Conservation (phyloP, 129 eudicot genomes). For the Saposhnikovia divaricata region DNA sequence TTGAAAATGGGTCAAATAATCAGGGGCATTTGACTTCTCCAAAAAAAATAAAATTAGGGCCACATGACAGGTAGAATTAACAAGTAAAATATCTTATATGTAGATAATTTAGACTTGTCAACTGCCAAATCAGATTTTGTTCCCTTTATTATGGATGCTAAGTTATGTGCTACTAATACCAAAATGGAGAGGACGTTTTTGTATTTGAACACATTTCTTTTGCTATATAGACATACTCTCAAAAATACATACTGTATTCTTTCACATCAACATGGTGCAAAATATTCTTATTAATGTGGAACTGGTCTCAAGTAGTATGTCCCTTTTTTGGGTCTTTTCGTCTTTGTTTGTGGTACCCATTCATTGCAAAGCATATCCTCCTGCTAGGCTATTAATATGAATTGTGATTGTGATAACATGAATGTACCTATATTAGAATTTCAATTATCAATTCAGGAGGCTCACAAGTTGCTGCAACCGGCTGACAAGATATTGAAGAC, state of each 20-base stretch:
- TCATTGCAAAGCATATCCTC: not conserved
- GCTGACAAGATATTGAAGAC: conserved; percentile 70
- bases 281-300: not conserved
- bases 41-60: not conserved
- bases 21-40: not conserved
- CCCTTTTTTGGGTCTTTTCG: not conserved
- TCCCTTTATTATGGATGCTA: not conserved
- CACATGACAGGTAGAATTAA: not conserved
- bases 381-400: not conserved
- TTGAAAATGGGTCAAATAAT: not conserved
- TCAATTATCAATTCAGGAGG: conserved; percentile 42
- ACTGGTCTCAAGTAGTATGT: not conserved
- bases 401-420: not conserved
- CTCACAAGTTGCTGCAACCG: conserved; percentile 89
- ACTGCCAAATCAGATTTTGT: not conserved
- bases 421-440: not conserved
- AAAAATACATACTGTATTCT: not conserved
- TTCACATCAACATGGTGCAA: not conserved
- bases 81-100: not conserved
- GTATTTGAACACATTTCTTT: not conserved
- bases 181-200: not conserved
- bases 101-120: not conserved
- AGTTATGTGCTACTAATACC: not conserved
- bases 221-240: not conserved
- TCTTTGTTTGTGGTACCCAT: not conserved